Base-by-base conservation (phyloP, 805 yeast genomes). In the Candida patagonica region DNA sequence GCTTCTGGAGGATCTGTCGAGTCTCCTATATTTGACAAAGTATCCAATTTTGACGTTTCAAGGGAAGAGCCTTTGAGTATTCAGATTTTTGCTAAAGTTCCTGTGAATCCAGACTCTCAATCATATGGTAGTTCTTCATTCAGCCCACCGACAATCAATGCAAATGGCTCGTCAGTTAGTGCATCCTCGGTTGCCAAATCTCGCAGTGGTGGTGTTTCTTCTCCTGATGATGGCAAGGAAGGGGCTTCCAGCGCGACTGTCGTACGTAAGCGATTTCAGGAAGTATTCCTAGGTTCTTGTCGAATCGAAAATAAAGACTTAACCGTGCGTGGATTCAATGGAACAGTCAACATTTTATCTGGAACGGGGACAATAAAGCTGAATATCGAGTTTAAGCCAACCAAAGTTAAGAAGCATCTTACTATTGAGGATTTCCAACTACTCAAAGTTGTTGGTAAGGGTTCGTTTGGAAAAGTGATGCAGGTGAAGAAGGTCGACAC, bases 391-490 rank as follows among this genome's bases (percentile, higher is more conserved):
- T 82, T 75, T 62, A 78, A 78, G 59, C 81, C 86, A 15, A 75
- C 74, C 56, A 46, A 42, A 33, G 46, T 19, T 42, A 23, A 47
- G 44, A 74, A 79, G 48, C 80, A 81, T 37, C 67, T 92, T 36
- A 70, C 86, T 1, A 86, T 92, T 49, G 95, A 87, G 42, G 96
- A 89, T 56, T 89, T 92, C 63, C 95, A 87, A 53, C 65, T 92
- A 38, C 70, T 92, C 50, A 92, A 92, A 62, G 98, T 92, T 17
- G 86, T 92, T 41, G 98, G 98, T 26, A 92, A 92, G 59, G 98
- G 98, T 6, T 87, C 96, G 7, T 92, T 92, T 59, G 98, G 98
- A 38, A 92, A 92, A 63, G 98, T 92, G 40, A 92, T 92, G 97
- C 98, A 92, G 62, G 98, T 92, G 30, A 78, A 87, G 47, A 92